A percentile compares a stretch with the other conserved stretches of the same genome.
phyloP scores from a whole-genome alignment of 257 asterid genomes.

The Capsicum pubescens region DNA sequence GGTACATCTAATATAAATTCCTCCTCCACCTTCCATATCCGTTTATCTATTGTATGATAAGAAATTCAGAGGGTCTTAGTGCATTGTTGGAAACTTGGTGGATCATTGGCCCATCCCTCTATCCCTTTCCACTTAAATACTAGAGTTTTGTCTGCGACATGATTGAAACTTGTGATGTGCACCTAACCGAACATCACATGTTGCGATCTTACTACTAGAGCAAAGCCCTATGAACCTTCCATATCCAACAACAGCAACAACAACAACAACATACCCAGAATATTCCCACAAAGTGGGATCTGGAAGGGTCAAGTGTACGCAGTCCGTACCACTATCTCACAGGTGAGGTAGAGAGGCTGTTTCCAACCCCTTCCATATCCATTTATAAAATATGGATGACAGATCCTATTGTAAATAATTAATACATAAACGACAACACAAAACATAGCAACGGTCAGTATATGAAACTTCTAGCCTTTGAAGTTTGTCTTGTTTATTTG shows the following conservation, averaged over 20 bases:
- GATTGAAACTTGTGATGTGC: neutral
- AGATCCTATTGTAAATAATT: neutral
- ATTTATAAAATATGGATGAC: neutral
- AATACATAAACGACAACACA: neutral
- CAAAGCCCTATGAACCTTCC: neutral
- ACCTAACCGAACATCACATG: neutral
- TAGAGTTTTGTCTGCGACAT: neutral
- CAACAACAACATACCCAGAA: too few species aligned
- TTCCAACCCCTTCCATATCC: neutral
- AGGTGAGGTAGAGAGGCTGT: too few species aligned
- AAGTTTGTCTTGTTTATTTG: conserved; percentile 4
- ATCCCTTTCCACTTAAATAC: neutral
- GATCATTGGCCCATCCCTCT: neutral
- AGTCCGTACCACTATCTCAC: too few species aligned
- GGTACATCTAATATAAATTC: neutral
- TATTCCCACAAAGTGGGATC: too few species aligned
- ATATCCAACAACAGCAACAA: neutral
- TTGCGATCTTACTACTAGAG: neutral
- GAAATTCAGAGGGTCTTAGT: neutral
- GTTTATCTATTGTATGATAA: neutral
- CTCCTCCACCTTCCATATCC: neutral
- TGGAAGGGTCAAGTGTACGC: too few species aligned
- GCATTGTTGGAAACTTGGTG: too few species aligned
- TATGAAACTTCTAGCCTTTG: neutral
- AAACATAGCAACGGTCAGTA: neutral